Conservation (phyloP, 225 moss, liverwort and hornwort species). For the Neckera pumila region DNA sequence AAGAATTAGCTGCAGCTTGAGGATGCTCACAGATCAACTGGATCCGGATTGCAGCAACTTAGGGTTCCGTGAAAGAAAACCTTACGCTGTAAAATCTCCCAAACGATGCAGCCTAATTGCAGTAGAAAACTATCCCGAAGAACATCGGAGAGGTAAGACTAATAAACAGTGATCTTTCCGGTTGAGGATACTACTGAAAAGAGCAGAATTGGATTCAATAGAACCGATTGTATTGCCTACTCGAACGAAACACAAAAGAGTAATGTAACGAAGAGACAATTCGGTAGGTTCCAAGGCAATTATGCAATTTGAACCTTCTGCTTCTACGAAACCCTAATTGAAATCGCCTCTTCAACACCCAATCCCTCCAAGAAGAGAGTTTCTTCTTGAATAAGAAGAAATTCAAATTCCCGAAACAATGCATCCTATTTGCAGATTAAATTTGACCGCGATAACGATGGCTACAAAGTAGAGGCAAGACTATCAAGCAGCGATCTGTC, state of each 20-base stretch:
- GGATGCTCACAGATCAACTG: not conserved
- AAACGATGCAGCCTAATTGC: not conserved
- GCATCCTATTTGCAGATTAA: not conserved
- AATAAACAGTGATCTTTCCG: not conserved
- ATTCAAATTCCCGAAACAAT: not conserved
- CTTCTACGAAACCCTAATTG: conserved; percentile 1
- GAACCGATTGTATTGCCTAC: not conserved
- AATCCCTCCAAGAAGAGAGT: not conserved
- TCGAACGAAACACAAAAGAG: not conserved
- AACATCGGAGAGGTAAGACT: not conserved
- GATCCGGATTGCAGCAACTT: not conserved
- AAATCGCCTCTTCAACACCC: not conserved
- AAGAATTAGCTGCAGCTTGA: not conserved
- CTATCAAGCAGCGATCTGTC: not conserved
- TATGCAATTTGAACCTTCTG: not conserved
- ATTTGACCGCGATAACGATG: not conserved
- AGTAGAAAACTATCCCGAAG: not conserved
- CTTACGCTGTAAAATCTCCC: not conserved
- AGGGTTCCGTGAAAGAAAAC: not conserved
- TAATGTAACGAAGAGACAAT: not conserved
- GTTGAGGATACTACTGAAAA: not conserved
- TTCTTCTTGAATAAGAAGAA: not conserved
- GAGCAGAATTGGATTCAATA: not conserved
- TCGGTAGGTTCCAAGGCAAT: not conserved
- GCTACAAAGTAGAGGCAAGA: not conserved